Evolutionary conservation across 305 asterid species (phyloP), one percentile per base, ranked within the genome.

Genomic region (Solanum aculeatissimum): DNA sequence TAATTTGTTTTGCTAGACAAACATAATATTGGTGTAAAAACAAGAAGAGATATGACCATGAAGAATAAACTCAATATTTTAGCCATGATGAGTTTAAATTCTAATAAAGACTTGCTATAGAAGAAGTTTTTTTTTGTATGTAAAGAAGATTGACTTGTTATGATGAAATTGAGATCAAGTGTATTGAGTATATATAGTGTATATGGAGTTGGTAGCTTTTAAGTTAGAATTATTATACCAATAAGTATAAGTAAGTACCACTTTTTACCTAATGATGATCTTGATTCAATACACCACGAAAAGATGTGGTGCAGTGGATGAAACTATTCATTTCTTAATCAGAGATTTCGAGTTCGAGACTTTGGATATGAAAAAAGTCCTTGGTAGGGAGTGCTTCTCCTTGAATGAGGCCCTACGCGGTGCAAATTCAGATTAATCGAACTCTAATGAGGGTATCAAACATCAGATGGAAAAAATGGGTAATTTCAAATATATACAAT

Each of bases 21-120:
- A 90, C 93, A 91, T 83, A 93, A 91, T 83, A 93, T 85, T 75
- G 94, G 97, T 69, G 93, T 90, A 86, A 92, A 77, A 80, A 90
- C 88, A 81, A 92, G 83, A 19, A 94, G 89, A 83, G 87, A 27
- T 81, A 90, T 49, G 29, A 85, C 57, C 51, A 91, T 35, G 88
- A 90, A 84, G 70, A 32, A 32, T 32, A 93, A 77, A 92, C 86
- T 80, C 23, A 58, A 82, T 58, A 84, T 85, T 68, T 86, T 87
- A n/a, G 86, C 86, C 97, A 93, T 94, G 85, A 63, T 84, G 19
- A 54, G 4, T 32, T 3, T n/a, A n/a, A n/a, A 32, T 0, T 32
- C 35, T 32, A 2, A 32, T 32, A 32, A 3, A 32, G 35, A 32
- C 35, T 32, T 38, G 72, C 13, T 72, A 43, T 72, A 14, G 21